Conservation (phyloP, 2,329 filamentous ascomycete genomes). For the Blumeriella jaapii region DNA sequence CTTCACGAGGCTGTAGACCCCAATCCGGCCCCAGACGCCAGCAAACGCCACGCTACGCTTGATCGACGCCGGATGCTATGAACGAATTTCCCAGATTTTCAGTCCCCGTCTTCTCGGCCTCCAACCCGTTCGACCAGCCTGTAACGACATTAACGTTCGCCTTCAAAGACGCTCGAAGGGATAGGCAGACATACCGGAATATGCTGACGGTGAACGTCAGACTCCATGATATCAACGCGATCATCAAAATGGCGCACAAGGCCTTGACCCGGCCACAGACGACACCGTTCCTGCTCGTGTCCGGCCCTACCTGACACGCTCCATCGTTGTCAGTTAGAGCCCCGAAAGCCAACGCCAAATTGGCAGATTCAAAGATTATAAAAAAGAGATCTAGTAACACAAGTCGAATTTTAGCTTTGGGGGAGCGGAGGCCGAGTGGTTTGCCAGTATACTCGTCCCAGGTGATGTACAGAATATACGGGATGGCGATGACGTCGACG, state of each 20-base stretch:
- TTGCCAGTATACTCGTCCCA: constrained; percentile 95
- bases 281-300: constrained; percentile 28
- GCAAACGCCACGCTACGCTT: constrained; percentile 1
- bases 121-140: constrained; percentile 49
- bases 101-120: constrained; percentile 37
- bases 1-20: background rate
- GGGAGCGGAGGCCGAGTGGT: constrained; percentile 74
- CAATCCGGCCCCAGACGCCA: background rate
- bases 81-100: no score
- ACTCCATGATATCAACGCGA: constrained; percentile 82
- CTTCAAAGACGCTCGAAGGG: background rate
- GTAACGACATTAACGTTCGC: constrained; percentile 22
- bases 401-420: constrained; percentile 76
- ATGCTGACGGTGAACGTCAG: constrained; percentile 82
- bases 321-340: constrained; percentile 56
- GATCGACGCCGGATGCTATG: background rate
- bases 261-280: constrained; percentile 57
- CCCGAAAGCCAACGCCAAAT: constrained; percentile 80
- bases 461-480: constrained; percentile 88
- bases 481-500: constrained; percentile 77
- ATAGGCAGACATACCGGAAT: constrained; percentile 41
- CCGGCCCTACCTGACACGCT: constrained; percentile 37
- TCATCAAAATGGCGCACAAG: constrained; percentile 64
- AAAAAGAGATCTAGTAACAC: constrained; percentile 91
- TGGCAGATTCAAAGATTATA: constrained; percentile 93